Evolutionary conservation across 495 filamentous ascomycete species (phyloP), one percentile per base, ranked within the genome.

Genomic region (Darksidea phi): DNA sequence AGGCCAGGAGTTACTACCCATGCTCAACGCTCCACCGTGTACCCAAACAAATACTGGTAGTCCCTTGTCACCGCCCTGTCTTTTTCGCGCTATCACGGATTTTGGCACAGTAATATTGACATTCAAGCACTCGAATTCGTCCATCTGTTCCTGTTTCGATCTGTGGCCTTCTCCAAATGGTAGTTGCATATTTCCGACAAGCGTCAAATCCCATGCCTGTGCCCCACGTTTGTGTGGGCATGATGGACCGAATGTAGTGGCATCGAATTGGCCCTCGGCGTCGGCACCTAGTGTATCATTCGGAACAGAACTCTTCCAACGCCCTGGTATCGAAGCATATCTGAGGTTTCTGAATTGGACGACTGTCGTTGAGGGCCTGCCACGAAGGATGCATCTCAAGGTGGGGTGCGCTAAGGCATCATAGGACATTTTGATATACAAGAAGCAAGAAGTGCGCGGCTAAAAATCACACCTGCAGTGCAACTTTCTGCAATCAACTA

Each of bases 1-100:
- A 32, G 64, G 64, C 64, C 64, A 67, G 47, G 58, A 57, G 21
- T 57, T 67, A 8, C 23, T 48, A n/a, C 64, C 64, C 43, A 61
- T 53, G 42, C 43, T 26, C 13, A 67, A 25, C 1, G 43, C 64
- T 18, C 64, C 64, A 13, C 64, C 57, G 26, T 67, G 57, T 1
- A 59, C 43, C 54, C 54, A 64, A 13, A 50, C 32, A 21, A 64
- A 48, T 13, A 59, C 61, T 18, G 54, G 56, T 7, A 64, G 11
- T 21, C 34, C 56, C 20, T 32, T 45, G 24, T 24, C 53, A 17
- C 18, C 28, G 11, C 54, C 41, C 18, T 11, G 17, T 57, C 10
- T 32, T 34, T 45, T 48, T 42, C 10, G 7, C 13, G 17, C 18
- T 21, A 49, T 1, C 11, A n/a, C 54, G 24, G 13, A 8, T 24